Evolutionary conservation across 768 basidiomycete genomes (phyloP).

Genomic region (Coprinopsis sp.): DNA sequence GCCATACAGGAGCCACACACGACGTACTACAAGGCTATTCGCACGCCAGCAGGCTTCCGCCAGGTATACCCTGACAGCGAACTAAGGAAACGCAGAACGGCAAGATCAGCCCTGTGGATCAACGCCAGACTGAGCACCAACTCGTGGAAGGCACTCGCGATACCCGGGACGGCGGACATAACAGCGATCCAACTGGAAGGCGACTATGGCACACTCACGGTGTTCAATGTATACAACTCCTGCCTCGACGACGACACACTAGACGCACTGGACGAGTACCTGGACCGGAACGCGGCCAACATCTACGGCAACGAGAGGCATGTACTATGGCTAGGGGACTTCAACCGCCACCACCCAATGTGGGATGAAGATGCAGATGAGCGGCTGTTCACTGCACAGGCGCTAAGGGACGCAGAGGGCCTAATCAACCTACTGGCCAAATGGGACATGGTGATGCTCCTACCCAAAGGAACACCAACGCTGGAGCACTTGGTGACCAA

Average conservation of each 20-base stretch:
- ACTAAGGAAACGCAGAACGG: not conserved
- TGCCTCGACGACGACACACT: slow-evolving; percentile 2
- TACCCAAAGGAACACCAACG: slow-evolving; percentile 31
- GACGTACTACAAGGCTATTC: too few species aligned
- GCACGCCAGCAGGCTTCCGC: too few species aligned
- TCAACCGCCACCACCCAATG: slow-evolving; percentile 36
- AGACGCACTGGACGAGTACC: not conserved
- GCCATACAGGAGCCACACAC: too few species aligned
- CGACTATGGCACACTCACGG: not conserved
- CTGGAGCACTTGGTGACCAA: slow-evolving; percentile 21
- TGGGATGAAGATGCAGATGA: slow-evolving; percentile 31
- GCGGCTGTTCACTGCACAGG: slow-evolving; percentile 29
- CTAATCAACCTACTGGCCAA: slow-evolving; percentile 25
- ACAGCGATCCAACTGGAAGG: slow-evolving; percentile 11
- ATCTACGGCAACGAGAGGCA: slow-evolving; percentile 3
- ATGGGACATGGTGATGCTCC: slow-evolving; percentile 27
- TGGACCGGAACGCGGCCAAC: not conserved
- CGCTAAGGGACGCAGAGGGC: slow-evolving; percentile 16
- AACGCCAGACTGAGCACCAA: slow-evolving; percentile 12
- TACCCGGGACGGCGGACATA: slow-evolving; percentile 14
- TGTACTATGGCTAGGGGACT: slow-evolving; percentile 32
- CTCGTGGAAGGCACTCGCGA: slow-evolving; percentile 12
- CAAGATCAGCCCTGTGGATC: slow-evolving; percentile 18
- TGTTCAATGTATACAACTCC: slow-evolving; percentile 21
- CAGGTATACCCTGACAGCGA: slow-evolving; percentile 15